Base-by-base conservation (phyloP, 148 eudicot species). In the Rhododendron molle region DNA sequence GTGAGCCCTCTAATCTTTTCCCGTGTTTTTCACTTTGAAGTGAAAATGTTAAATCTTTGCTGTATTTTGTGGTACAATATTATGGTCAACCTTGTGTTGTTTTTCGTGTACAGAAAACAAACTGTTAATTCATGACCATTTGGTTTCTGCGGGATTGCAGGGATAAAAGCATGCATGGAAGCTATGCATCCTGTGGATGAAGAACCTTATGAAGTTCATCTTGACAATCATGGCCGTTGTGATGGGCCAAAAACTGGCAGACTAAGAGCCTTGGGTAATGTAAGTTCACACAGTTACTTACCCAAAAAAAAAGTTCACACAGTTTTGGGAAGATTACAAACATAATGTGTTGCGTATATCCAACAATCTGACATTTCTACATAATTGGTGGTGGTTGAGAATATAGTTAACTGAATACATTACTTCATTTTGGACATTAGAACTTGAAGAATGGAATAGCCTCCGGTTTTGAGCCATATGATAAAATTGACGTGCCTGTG, bases 231-330 rank as follows among this genome's bases (percentile, higher is more conserved):
- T 82, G 98, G 98, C 21, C 90, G 91, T 87, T 58, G 76, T 84
- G 88, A 85, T 82, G 99, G 95, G 73, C 98, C 99, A 14, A 92
- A 85, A 92, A 89, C 87, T 46, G 99, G 99, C 85, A 92, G 99
- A 89, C 90, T 95, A 49, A 91, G 91, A 83, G 89, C 73, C 71
- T 46, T 83, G 86, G 85, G 71, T 52, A 89, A 92, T 88, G 98
- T 95, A 88, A 91, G 97, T 82, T 20, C 60, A 54, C 56, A 54
- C 60, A 40, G 44, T 40, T 40, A 40, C 43, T 40, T 40, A 40
- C 44, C 43, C 44, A 40, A 40, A 40, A 40, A 6, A 0, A 40
- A 89, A 91, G 97, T 82, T 18, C 60, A 54, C 60, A 54, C 23
- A 15, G 5, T 16, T 54, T 16, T 49, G 34, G 74, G 20, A 71